Evolutionary conservation across 176 grass and related monocot species (phyloP).

Genomic region (Oryza longistaminata): DNA sequence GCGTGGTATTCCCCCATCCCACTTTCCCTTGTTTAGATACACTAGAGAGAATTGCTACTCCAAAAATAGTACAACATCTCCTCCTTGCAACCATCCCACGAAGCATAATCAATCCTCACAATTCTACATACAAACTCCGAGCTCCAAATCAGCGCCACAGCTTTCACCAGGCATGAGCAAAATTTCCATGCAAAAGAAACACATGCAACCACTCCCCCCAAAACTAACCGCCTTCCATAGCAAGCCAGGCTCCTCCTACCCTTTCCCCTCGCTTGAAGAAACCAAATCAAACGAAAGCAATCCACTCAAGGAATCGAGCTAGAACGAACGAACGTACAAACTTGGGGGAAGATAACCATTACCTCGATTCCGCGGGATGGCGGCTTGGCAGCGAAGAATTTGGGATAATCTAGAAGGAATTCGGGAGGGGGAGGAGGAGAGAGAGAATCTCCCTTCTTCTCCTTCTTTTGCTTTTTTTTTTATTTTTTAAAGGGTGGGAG

Average conservation of each 20-base stretch:
- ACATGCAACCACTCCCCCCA: not conserved
- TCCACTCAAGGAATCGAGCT: not conserved
- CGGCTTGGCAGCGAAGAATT: not conserved
- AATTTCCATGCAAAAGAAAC: not conserved
- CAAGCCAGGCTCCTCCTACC: not conserved
- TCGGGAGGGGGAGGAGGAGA: not conserved
- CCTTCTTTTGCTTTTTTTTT: not conserved
- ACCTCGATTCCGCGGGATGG: conserved; percentile 12
- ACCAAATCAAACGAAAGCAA: not conserved
- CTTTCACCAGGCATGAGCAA: too few species aligned
- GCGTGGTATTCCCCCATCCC: not conserved
- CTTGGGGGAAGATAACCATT: not conserved
- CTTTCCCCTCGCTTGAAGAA: not conserved
- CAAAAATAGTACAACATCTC: not conserved
- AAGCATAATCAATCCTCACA: not conserved
- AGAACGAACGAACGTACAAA: not conserved
- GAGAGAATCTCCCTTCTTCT: not conserved
- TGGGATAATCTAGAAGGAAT: not conserved
- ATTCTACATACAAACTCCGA: not conserved
- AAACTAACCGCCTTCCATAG: not conserved
- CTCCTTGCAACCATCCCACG: not conserved
- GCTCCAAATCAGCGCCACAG: not conserved
- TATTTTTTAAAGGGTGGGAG: not conserved
- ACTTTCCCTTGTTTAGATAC: not conserved
- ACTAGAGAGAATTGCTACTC: not conserved